Conservation (phyloP, 192 early-diverging fungal species). For the Mortierella alpina region DNA sequence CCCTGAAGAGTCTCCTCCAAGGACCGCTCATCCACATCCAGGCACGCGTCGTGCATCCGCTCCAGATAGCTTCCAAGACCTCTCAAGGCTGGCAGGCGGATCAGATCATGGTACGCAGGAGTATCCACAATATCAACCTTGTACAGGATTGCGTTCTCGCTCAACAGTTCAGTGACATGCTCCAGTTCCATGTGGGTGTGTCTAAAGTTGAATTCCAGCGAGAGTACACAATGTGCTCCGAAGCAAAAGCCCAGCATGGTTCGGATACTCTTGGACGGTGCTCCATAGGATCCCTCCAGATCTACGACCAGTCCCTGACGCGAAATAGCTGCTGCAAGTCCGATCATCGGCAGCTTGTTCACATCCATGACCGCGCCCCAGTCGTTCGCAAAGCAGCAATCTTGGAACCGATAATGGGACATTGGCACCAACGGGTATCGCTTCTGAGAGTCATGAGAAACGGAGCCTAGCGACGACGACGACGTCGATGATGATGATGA, state of each 20-base stretch:
- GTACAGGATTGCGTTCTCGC: conserved; percentile 41
- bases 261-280: conserved; percentile 42
- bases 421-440: conserved; percentile 39
- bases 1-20: neutral
- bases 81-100: conserved; percentile 34
- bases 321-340: conserved; percentile 42
- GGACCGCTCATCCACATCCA: conserved; percentile 22
- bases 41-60: conserved; percentile 26
- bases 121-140: conserved; percentile 48
- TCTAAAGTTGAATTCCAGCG: conserved; percentile 36
- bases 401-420: conserved; percentile 45
- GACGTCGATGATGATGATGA: neutral
- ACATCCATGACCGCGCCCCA: conserved; percentile 47
- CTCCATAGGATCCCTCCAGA: conserved; percentile 51
- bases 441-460: neutral
- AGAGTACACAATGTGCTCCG: conserved; percentile 40
- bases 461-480: neutral
- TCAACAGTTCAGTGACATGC: conserved; percentile 33
- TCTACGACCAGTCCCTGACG: conserved; percentile 44
- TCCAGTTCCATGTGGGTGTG: conserved; percentile 53
- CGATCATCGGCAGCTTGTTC: conserved; percentile 51
- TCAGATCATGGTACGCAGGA: conserved; percentile 33
- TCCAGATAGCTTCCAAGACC: conserved; percentile 24
- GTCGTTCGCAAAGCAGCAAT: conserved; percentile 50
- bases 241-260: conserved; percentile 49